A percentile compares a stretch with the other conserved stretches of the same genome.
These are phyloP conservation scores for Gracilaria vermiculophylla DNA, from an alignment of 23 red algal genomes.

Conservation along the genomic window DNA sequence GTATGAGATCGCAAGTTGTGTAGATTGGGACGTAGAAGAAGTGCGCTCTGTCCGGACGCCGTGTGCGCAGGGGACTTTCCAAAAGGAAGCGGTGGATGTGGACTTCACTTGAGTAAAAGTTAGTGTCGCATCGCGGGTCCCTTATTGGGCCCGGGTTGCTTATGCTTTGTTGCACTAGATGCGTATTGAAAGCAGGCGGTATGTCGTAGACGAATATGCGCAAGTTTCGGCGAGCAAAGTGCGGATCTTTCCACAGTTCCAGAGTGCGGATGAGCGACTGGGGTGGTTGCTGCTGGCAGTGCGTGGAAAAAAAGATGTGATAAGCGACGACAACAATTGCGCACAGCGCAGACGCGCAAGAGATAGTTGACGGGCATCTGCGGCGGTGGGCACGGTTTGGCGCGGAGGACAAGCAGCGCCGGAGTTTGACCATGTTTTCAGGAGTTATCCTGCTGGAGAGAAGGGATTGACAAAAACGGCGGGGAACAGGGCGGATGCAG, in stretches of 20 bases:
- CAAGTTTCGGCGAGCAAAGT: constrained; percentile 7
- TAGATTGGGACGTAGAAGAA: constrained; percentile 74
- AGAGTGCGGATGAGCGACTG: background rate
- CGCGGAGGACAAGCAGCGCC: too few species aligned
- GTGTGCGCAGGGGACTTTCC: constrained; percentile 31
- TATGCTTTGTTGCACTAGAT: constrained; percentile 57
- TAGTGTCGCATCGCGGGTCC: constrained; percentile 45
- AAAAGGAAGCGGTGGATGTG: constrained; percentile 47
- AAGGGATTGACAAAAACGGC: too few species aligned
- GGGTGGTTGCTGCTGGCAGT: background rate
- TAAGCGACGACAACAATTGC: background rate
- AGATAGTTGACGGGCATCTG: too few species aligned
- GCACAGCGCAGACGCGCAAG: background rate
- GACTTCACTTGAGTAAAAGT: constrained; percentile 59
- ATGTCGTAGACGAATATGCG: constrained; percentile 72
- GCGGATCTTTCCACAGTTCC: background rate
- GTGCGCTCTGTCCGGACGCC: constrained; percentile 39
- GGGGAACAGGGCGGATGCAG: too few species aligned
- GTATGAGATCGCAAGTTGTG: constrained; percentile 53
- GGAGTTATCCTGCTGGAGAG: too few species aligned
- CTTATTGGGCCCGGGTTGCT: constrained; percentile 37
- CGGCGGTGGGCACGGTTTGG: too few species aligned
- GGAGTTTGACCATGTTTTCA: too few species aligned
- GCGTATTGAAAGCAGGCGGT: constrained; percentile 44
- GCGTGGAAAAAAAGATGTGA: background rate